Evolutionary conservation across 352 stramenopile genomes (phyloP), one percentile per base, ranked within the genome.

Genomic region (Globisporangium irregulare): DNA sequence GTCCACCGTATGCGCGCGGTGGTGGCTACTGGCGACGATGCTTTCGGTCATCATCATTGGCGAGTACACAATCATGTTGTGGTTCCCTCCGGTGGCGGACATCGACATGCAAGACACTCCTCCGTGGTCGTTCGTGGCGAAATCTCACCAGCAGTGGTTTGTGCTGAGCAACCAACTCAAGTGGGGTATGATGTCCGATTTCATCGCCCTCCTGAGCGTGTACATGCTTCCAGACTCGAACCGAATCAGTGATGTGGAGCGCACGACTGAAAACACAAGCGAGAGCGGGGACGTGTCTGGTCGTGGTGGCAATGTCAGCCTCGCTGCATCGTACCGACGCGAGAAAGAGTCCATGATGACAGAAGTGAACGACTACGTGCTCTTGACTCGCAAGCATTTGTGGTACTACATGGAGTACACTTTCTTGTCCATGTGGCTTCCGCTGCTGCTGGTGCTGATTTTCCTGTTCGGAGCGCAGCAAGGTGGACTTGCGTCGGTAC

Each of bases 131-230:
- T 71, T 70, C 22, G 70, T 94, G 27, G 77, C 83, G 1, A 71
- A 79, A 25, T 77, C 72, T 3, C 77, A 92, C 36, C 82, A 92
- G 59, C 79, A 78, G 54, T 96, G 84, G 82, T 74, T 89, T 22
- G 72, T 87, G 25, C 54, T 94, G 10, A 82, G 69, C 43, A 77
- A 84, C 41, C 86, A 96, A 58, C 80, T 93, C 62, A 90, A 90
- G 55, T 96, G 88, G 88, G 84, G 78, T 0, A 60, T 94, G 12
- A 74, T 96, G 59, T 67, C 84, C 7, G 88, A 96, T 62, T 96
- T 94, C 46, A 67, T 93, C 24, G 71, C 78, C 5, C 73, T 96
- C 1, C 56, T 94, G 32, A 83, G 77, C 27, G 73, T 89, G 4
- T 93, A 94, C 59, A 74, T 92, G 62, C 74, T 96, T 2, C 84